Base-by-base conservation (phyloP, 2,329 filamentous ascomycete genomes). In the Aureobasidium leucospermi region DNA sequence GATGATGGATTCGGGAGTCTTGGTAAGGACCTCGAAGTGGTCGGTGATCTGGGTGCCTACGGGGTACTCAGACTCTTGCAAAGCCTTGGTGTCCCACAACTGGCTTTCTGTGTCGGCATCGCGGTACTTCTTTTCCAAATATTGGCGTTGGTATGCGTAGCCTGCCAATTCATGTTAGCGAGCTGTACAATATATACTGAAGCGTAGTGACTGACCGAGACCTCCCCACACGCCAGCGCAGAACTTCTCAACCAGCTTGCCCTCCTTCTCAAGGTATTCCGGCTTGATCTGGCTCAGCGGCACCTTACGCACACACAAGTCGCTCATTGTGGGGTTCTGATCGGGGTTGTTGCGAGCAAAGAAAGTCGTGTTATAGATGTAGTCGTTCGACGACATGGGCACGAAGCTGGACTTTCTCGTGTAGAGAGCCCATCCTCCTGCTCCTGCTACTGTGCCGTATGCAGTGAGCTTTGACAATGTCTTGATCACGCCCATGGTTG, bases 1-100 rank as follows among this genome's bases (percentile, higher is more conserved):
- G 0, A 84, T 78, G 61, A 89, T 85, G 10, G 78, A 75, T 6
- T 77, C 78, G 0, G 80, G 74, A 0, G 81, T 85, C 72, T 86
- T 86, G 57, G 85, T 81, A 1, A 89, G 74, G 0, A 89, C 85
- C 69, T 89, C 84, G 67, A 89, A 89, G 70, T 89, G 86, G 68
- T 89, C 85, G 3, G 83, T 87, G 60, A 89, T 81, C 42, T 77
- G 68, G 1, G 86, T 87, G 36, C 86, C 86, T 41, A 79, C 76
- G 19, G 84, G 79, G 68, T 89, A 89, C 9, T 65, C 76, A 60
- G 77, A 83, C n/a, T 72, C 65, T 6, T 76, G 69, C 1, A 89
- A 78, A 55, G 85, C 77, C 10, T 78, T 71, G 3, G 70, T 74
- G 2, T 79, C 78, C 85, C 86, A 89, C 1, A 89, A 79, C 63